Evolutionary conservation across 345 rosid species (phyloP), one percentile per base, ranked within the genome.

Genomic region (Eucalyptus melliodora): DNA sequence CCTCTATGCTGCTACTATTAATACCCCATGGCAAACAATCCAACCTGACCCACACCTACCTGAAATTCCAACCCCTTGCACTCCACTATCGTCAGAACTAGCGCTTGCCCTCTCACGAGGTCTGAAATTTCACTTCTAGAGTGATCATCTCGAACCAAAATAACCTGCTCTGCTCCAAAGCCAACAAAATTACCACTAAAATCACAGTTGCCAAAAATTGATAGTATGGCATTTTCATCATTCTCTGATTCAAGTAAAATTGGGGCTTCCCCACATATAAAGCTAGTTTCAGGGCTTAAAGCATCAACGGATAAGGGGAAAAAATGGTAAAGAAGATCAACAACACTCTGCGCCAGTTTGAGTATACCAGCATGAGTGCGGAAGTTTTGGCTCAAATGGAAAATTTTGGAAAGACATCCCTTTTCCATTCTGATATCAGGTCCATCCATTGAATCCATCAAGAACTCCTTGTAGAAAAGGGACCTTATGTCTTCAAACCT

Each of bases 311-410:
- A 92, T 10, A 31, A 65, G 7, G 91, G 94, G 89, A 95, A 95
- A 89, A 89, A 95, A 86, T 37, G 89, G 82, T 90, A 92, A 77
- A 95, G 92, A 56, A 95, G 92, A 34, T 94, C 95, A 15, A 92
- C 90, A 21, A 95, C 89, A 87, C 95, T 95, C 77, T 94, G 96
- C 16, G 95, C 94, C 88, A 95, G 69, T 81, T 92, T 92, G 21
- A 95, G 89, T 26, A 95, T 92, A 69, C 94, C 94, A 82, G 83
- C 5, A 56, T 56, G 62, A 23, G 62, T 56, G 40, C 40, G 62
- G 26, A 56, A 56, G 62, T 23, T 56, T 4, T 56, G 27, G 62
- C 27, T 56, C 62, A 56, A 56, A 23, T 56, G 62, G 27, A 56
- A 56, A 56, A 2, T 56, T 56, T 56, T 56, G 12, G 62, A 56